Evolutionary conservation across 75 land plant genomes (phyloP).

Genomic region (Larix kaempferi): DNA sequence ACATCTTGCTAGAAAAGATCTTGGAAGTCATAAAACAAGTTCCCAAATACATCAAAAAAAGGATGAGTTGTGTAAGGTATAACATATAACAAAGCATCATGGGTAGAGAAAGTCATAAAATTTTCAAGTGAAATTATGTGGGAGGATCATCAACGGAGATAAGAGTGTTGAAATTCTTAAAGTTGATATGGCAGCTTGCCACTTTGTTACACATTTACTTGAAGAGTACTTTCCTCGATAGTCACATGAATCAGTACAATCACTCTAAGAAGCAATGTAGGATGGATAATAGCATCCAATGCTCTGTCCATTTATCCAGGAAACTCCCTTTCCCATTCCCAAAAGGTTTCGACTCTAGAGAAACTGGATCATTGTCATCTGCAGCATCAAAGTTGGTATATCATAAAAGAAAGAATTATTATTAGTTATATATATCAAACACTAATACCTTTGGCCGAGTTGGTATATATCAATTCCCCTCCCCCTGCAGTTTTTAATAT

Average conservation of each 20-base stretch:
- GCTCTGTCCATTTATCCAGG: conserved; percentile 95
- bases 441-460: no score
- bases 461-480: no score
- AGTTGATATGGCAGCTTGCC: conserved; percentile 81
- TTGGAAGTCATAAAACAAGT: neutral
- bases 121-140: no score
- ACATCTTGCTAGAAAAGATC: neutral
- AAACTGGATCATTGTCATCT: conserved; percentile 71
- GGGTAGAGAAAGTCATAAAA: neutral
- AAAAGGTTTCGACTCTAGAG: conserved; percentile 72
- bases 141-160: no score
- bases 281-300: conserved; percentile 94
- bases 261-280: conserved; percentile 34
- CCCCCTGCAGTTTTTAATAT: no score
- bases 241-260: conserved; percentile 66
- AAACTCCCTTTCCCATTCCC: conserved; percentile 93
- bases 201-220: conserved; percentile 69
- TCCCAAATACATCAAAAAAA: neutral
- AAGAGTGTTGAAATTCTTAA: conserved; percentile 19
- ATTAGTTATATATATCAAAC: no score
- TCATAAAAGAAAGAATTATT: neutral
- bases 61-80: neutral
- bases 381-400: conserved; percentile 83
- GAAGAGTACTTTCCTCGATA: conserved; percentile 69
- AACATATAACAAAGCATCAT: no score